Conservation (phyloP, 164 flowering plant species). For the Euptelea pleiosperma region DNA sequence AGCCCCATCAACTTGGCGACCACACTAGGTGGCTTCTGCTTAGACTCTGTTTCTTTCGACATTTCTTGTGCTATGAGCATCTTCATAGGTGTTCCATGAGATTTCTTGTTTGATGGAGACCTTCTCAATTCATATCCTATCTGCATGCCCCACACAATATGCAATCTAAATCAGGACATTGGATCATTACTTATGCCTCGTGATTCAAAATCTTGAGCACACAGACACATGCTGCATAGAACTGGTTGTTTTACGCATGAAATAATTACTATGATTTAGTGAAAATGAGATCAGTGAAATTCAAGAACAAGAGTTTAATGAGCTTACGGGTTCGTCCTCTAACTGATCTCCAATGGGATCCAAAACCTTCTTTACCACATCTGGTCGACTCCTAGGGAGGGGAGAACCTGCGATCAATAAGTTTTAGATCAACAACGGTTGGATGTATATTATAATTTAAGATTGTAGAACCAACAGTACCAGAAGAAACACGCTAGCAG, state of each 20-base stretch:
- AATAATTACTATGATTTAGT: not conserved
- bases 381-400: constrained; percentile 49
- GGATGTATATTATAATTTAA: not conserved
- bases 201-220: constrained; percentile 4
- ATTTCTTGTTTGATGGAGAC: constrained; percentile 45
- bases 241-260: not conserved
- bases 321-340: constrained; percentile 57
- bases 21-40: constrained; percentile 62
- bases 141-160: constrained; percentile 38
- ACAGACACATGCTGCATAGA: not conserved
- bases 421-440: not conserved
- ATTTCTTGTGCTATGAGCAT: constrained; percentile 89
- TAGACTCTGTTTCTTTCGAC: constrained; percentile 69
- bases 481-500: too few relatives aligned
- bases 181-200: not conserved
- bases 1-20: constrained; percentile 98
- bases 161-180: constrained; percentile 8
- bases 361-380: constrained; percentile 36
- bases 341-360: constrained; percentile 39
- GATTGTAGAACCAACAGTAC: too few relatives aligned
- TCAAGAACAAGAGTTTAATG: constrained; percentile 2
- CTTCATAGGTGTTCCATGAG: constrained; percentile 85
- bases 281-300: not conserved
- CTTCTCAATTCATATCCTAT: constrained; percentile 44
- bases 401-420: constrained; percentile 38